Percentiles rank a stretch among this genome's conserved stretches.
These are phyloP conservation scores for Psidium guajava DNA, from an alignment of 345 rosid species.

Conservation along the genomic window DNA sequence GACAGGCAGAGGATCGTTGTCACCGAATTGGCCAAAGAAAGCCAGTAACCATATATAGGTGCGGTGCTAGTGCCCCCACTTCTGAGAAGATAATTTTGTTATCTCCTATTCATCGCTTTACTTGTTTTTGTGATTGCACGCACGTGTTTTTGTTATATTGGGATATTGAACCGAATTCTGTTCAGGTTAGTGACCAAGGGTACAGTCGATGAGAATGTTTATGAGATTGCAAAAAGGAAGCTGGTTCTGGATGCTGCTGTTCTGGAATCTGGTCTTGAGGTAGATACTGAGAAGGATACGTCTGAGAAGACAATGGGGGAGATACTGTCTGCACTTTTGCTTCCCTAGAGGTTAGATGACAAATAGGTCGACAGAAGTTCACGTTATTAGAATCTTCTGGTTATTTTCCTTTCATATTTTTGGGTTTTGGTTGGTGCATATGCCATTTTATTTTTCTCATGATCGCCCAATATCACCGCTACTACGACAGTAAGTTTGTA, in stretches of 20 bases:
- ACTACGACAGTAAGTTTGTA: not conserved
- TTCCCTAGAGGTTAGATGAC: conserved; percentile 24
- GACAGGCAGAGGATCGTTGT: conserved; percentile 95
- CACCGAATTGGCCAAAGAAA: conserved; percentile 93
- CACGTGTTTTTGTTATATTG: not conserved
- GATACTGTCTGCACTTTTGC: conserved; percentile 68
- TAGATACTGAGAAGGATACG: conserved; percentile 41
- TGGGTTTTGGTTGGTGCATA: not conserved
- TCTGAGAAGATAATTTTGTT: not conserved
- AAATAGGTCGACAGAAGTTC: not conserved
- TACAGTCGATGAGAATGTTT: conserved; percentile 85
- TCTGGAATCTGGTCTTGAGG: conserved; percentile 60
- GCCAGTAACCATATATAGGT: conserved; percentile 92
- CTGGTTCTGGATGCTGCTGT: conserved; percentile 84
- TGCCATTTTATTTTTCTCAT: not conserved
- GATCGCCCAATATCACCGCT: not conserved
- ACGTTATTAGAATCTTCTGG: not conserved
- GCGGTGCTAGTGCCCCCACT: not conserved
- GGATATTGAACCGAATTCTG: not conserved
- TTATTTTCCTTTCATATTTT: not conserved
- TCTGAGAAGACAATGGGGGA: conserved; percentile 88
- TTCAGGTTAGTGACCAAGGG: conserved; percentile 77
- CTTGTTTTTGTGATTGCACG: not conserved
- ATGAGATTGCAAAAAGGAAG: conserved; percentile 88
- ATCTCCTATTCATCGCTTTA: not conserved